Conservation (phyloP, 306 rosid species). For the Sindora glabra region DNA sequence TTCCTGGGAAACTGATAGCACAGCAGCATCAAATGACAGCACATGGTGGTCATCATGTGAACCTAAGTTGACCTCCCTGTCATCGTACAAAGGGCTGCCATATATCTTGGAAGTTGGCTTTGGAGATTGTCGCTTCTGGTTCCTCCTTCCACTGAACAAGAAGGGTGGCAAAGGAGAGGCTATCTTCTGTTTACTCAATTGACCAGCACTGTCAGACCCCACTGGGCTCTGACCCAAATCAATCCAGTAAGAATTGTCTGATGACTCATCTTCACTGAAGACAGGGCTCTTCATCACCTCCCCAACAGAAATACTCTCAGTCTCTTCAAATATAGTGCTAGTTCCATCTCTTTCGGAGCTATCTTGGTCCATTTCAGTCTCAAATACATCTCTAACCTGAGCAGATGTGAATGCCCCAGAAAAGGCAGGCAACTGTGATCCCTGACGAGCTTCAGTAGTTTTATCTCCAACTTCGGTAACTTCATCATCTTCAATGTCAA, state of each 20-base stretch:
- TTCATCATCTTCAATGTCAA: conserved; percentile 59
- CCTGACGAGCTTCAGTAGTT: conserved; percentile 52
- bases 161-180: conserved; percentile 78
- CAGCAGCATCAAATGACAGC: conserved; percentile 88
- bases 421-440: conserved; percentile 77
- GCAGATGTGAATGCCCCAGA: conserved; percentile 87
- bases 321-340: conserved; percentile 93
- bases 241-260: conserved; percentile 85
- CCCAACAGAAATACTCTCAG: conserved; percentile 82
- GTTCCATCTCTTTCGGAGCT: conserved; percentile 87
- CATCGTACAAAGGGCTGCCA: conserved; percentile 79
- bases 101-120: conserved; percentile 58
- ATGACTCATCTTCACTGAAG: conserved; percentile 92
- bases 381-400: conserved; percentile 90
- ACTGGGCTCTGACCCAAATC: conserved; percentile 96
- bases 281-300: conserved; percentile 97
- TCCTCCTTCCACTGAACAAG: conserved; percentile 63
- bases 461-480: conserved; percentile 35
- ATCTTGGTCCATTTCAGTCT: conserved; percentile 88
- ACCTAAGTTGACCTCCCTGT: conserved; percentile 38
- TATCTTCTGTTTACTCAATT: conserved; percentile 44
- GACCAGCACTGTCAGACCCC: conserved; percentile 64
- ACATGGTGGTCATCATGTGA: conserved; percentile 47
- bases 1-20: conserved; percentile 71
- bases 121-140: conserved; percentile 53